Conservation (phyloP, 257 asterid genomes). For the Fraxinus americana region DNA sequence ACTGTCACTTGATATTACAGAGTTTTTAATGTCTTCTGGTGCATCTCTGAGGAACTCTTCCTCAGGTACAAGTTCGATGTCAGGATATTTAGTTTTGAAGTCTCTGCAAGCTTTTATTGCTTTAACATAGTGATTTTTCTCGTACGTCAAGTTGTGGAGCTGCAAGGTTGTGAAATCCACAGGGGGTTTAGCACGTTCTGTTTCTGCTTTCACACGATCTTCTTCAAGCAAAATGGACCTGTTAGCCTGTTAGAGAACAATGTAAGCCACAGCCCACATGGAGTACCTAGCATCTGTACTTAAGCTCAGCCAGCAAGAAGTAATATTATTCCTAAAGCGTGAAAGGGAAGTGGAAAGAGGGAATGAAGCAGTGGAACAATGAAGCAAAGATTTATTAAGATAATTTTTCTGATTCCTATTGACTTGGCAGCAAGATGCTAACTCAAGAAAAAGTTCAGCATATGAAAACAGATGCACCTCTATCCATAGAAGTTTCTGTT, state of each 20-base stretch:
- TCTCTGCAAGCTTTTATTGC: constrained; percentile 97
- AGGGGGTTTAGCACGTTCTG: constrained; percentile 88
- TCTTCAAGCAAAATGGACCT: constrained; percentile 96
- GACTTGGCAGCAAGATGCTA: background rate
- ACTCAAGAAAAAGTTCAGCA: background rate
- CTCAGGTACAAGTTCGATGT: constrained; percentile 88
- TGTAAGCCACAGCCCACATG: constrained; percentile 15
- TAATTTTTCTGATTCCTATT: background rate
- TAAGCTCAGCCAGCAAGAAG: background rate
- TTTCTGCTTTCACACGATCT: constrained; percentile 82
- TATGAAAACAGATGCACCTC: background rate
- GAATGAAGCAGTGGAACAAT: background rate
- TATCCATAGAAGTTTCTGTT: background rate
- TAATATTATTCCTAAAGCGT: background rate
- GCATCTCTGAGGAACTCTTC: constrained; percentile 85
- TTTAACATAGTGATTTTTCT: constrained; percentile 93
- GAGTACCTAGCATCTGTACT: background rate
- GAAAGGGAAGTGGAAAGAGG: background rate
- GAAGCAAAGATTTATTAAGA: background rate
- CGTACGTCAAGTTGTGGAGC: constrained; percentile 94
- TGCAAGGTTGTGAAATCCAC: constrained; percentile 89
- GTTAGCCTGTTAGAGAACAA: constrained; percentile 62
- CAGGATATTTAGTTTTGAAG: constrained; percentile 87
- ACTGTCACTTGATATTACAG: constrained; percentile 60
- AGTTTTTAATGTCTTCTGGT: constrained; percentile 72